These are phyloP conservation scores for Camellia lanceoleosa DNA, from an alignment of 148 eudicot species.

Conservation along the genomic window DNA sequence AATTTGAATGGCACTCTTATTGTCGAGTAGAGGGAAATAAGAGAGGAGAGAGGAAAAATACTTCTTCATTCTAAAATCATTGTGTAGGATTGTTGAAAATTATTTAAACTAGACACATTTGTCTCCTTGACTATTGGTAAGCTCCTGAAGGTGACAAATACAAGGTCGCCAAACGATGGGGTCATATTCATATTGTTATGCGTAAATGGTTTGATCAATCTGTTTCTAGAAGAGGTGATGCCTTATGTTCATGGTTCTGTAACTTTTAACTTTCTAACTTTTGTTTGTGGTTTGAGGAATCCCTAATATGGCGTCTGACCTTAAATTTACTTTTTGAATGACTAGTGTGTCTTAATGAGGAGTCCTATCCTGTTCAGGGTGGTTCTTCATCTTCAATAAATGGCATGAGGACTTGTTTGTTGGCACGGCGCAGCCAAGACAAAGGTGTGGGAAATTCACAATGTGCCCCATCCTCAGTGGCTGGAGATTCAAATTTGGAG, in stretches of 20 bases:
- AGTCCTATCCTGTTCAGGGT: slow-evolving; percentile 65
- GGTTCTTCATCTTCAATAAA: slow-evolving; percentile 39
- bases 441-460: slow-evolving; percentile 43
- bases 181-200: slow-evolving; percentile 59
- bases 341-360: slow-evolving; percentile 86
- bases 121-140: slow-evolving; percentile 66
- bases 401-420: slow-evolving; percentile 32
- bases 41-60: neutral
- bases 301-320: slow-evolving; percentile 18
- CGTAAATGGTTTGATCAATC: slow-evolving; percentile 94
- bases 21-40: too few species aligned
- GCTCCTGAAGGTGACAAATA: slow-evolving; percentile 97
- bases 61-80: too few species aligned
- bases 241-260: neutral
- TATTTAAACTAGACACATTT: neutral
- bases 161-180: slow-evolving; percentile 91
- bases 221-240: slow-evolving; percentile 76
- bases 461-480: slow-evolving; percentile 36
- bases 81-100: neutral
- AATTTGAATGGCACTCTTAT: too few species aligned
- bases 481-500: slow-evolving; percentile 49
- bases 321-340: slow-evolving; percentile 11
- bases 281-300: slow-evolving; percentile 2
- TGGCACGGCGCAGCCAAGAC: slow-evolving; percentile 44
- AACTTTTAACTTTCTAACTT: neutral